These are phyloP conservation scores for Millerozyma acaciae DNA, from an alignment of 805 yeast species.

Conservation along the genomic window DNA sequence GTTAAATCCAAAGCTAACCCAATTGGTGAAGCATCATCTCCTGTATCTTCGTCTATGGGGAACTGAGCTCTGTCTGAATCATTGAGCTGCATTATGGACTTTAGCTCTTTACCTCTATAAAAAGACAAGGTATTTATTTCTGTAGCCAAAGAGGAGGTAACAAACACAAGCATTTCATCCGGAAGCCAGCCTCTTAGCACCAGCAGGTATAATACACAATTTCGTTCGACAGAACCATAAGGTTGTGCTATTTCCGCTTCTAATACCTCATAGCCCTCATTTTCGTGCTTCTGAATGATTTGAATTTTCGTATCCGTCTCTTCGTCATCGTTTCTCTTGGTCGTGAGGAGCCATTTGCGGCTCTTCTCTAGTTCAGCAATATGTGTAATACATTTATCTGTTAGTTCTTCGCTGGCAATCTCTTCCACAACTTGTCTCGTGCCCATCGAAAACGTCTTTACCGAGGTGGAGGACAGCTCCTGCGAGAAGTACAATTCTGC, in stretches of 20 bases:
- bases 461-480: too few species aligned
- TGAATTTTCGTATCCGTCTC: conserved; percentile 28
- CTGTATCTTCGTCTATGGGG: conserved; percentile 64
- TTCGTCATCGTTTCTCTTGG: conserved; percentile 20
- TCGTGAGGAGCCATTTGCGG: conserved; percentile 18
- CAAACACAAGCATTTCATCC: conserved; percentile 26
- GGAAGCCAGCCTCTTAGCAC: conserved; percentile 40
- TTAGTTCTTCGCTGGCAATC: too few species aligned
- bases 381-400: conserved; percentile 11
- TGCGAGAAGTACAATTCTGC: conserved; percentile 18
- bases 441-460: too few species aligned
- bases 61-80: conserved; percentile 71
- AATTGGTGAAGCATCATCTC: conserved; percentile 65
- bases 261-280: conserved; percentile 11
- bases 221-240: conserved; percentile 47
- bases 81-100: conserved; percentile 46
- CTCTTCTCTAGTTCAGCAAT: conserved; percentile 3
- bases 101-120: conserved; percentile 9
- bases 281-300: conserved; percentile 12
- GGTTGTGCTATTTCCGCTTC: conserved; percentile 50
- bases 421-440: too few species aligned
- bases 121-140: conserved; percentile 46
- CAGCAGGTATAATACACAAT: conserved; percentile 42
- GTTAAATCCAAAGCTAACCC: conserved; percentile 66
- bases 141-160: conserved; percentile 62